phyloP scores from a whole-genome alignment of 2,329 filamentous ascomycete species.

The Neodidymelliopsis sp. region DNA sequence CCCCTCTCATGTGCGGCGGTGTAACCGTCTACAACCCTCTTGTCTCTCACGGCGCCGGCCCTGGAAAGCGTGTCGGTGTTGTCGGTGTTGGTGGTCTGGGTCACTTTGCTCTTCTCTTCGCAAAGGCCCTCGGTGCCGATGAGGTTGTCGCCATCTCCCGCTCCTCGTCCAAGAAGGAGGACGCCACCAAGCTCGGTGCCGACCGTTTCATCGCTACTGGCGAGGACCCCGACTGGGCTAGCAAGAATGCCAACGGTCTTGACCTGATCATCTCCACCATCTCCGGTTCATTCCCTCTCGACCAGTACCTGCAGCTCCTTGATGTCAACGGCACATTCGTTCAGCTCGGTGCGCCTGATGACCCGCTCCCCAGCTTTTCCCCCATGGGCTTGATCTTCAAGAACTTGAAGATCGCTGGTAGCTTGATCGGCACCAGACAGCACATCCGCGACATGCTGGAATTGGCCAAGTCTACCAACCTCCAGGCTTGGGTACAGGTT shows the following conservation, averaged over 20 bases:
- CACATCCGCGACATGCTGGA: constrained; percentile 64
- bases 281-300: constrained; percentile 63
- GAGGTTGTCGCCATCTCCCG: constrained; percentile 71
- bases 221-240: constrained; percentile 66
- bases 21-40: constrained; percentile 81
- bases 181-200: constrained; percentile 66
- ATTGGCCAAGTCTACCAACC: constrained; percentile 49
- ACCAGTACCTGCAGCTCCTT: constrained; percentile 67
- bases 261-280: constrained; percentile 68
- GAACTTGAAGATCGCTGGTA: constrained; percentile 69
- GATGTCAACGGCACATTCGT: constrained; percentile 67
- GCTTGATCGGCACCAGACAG: constrained; percentile 68
- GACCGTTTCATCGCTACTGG: constrained; percentile 68
- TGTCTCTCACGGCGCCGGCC: constrained; percentile 75
- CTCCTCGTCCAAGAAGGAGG: constrained; percentile 65
- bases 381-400: constrained; percentile 61
- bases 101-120: constrained; percentile 75
- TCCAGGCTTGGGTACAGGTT: constrained; percentile 53
- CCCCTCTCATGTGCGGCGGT: constrained; percentile 84
- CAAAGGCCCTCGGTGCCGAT: constrained; percentile 73
- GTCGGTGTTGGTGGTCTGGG: constrained; percentile 78
- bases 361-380: constrained; percentile 58
- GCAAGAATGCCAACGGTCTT: constrained; percentile 60
- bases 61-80: constrained; percentile 79
- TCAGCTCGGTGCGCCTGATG: constrained; percentile 72